Evolutionary conservation across 441 rosid genomes (phyloP), one percentile per base, ranked within the genome.

Genomic region (Gossypium schwendimanii): DNA sequence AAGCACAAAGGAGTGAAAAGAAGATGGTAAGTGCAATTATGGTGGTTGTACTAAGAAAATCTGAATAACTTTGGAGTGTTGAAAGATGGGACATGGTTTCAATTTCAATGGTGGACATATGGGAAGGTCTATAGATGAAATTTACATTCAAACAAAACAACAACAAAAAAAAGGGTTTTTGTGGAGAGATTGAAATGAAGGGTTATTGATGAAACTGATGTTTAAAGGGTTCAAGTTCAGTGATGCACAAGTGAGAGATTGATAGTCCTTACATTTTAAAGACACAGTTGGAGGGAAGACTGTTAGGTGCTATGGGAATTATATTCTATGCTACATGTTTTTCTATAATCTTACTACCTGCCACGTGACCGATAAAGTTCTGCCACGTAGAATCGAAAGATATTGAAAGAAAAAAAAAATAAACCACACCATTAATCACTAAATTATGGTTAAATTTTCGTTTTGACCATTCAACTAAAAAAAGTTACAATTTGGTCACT

Each of bases 1-100:
- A 87, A 41, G 83, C 84, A 53, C 91, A 89, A 41, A 89, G 90
- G 36, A 89, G 84, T 41, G 88, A 53, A 60, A 89, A 86, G 85
- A 89, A 88, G 41, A 83, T 79, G n/a, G 82, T 76, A 1, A 90
- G 83, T 8, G 91, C 86, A 55, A 88, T 82, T 4, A 85, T 59
- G 58, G 87, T 85, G 72, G 73, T 69, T 11, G 81, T 73, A 73
- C 45, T 70, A 26, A 88, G 80, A 72, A 74, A 75, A 23, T 86
- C 83, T 7, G 86, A 33, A 18, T 83, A 84, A 15, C 52, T 28
- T 68, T 74, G 77, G 44, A 79, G 53, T 31, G 81, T 52, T 6
- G 70, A 68, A 63, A 47, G 1, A 6, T 33, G 45, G 12, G 77
- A 61, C 64, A 72, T 31, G 3, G 78, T 57, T 77, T 80, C 88